Evolutionary conservation across 495 filamentous ascomycete species (phyloP), one percentile per base, ranked within the genome.

Genomic region (Aspergillus diversus): DNA sequence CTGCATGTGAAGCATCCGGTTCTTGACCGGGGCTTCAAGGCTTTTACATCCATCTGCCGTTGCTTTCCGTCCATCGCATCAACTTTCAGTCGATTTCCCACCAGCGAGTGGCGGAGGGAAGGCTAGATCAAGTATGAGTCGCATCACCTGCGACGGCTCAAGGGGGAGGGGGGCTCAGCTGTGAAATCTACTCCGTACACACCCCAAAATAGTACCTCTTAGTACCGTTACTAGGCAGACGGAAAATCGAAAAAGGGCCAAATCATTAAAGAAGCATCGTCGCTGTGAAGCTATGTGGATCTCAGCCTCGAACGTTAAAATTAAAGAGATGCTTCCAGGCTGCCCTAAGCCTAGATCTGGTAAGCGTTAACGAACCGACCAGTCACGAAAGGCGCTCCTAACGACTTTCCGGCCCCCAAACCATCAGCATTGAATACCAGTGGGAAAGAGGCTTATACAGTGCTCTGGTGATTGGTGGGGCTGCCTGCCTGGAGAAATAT

Each of bases 331-430:
- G n/a, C 39, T 16, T 27, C 27, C n/a, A 50, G 9, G 39, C n/a
- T 8, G 7, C 1, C 9, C 21, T 50, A 21, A 50, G n/a, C 21
- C 47, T 50, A 17, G n/a, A 50, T 21, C 47, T 50, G 47, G 47
- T 50, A 50, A 50, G 47, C 47, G 47, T 50, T 50, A 50, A 50
- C 47, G 47, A 50, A 50, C 7, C 47, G 21, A 9, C 47, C 47
- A 50, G 16, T 50, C 47, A 50, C 21, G 9, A 50, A 27, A 9
- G n/a, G 39, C 4, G 11, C 11, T 4, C 39, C n/a, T 43, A 4
- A 12, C 39, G n/a, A 11, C 4, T 43, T 4, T 43, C 37, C n/a
- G 8, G 5, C 47, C 7, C 21, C n/a, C 47, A 50, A 50, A 17
- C 47, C 47, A 50, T 3, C 5, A 9, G 5, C 47, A 8, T 13